phyloP scores from a whole-genome alignment of 208 protist species.

The Leishmania braziliensis region DNA sequence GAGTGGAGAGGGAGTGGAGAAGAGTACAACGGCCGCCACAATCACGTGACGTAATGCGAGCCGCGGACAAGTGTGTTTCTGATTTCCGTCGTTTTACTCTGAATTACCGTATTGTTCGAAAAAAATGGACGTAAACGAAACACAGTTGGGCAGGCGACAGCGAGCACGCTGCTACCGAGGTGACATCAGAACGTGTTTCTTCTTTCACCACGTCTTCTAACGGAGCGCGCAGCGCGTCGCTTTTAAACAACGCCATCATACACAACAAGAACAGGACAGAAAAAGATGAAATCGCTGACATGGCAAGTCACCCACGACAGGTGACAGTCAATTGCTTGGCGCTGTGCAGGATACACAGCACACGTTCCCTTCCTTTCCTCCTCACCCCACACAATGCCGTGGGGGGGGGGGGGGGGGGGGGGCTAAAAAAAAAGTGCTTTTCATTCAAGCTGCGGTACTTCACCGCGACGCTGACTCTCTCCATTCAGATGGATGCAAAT shows the following conservation, averaged over 20 bases:
- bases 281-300: not conserved
- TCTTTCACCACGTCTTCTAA: not conserved
- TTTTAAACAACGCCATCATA: not conserved
- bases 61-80: not conserved
- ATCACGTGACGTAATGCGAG: not conserved
- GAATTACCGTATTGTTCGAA: not conserved
- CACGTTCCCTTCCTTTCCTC: not conserved
- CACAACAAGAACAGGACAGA: not conserved
- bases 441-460: not conserved
- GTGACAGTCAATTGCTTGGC: not conserved
- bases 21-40: not conserved
- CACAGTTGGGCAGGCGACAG: not conserved
- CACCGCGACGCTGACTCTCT: not conserved
- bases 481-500: not conserved
- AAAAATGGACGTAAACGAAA: not conserved
- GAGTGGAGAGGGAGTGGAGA: not conserved
- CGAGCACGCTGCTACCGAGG: not conserved
- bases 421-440: not conserved
- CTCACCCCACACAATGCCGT: not conserved
- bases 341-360: not conserved
- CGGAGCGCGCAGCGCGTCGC: not conserved
- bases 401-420: not conserved
- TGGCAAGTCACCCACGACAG: not conserved
- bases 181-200: too few relatives aligned
- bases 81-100: not conserved